A percentile compares a stretch with the other conserved stretches of the same genome.
These are phyloP conservation scores for Magnaporthiopsis rhizophila DNA, from an alignment of 2,329 filamentous ascomycete species.

Conservation along the genomic window DNA sequence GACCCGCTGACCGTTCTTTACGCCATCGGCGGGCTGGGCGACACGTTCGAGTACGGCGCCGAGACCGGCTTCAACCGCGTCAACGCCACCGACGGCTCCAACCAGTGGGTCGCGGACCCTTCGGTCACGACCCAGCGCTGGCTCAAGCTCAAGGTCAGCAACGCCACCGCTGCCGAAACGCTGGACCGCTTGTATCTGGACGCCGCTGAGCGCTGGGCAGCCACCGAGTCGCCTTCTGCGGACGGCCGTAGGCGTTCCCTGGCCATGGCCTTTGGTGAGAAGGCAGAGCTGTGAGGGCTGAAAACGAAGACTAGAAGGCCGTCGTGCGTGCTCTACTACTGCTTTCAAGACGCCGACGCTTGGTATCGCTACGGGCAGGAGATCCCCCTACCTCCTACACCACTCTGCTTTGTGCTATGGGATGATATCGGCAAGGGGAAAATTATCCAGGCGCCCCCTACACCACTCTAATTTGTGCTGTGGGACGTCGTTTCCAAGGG, in stretches of 20 bases:
- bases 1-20: conserved; percentile 34
- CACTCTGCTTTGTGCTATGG: too few species aligned
- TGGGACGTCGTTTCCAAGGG: too few species aligned
- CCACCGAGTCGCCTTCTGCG: not conserved
- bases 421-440: too few species aligned
- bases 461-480: too few species aligned
- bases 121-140: conserved; percentile 29
- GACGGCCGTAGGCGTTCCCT: not conserved
- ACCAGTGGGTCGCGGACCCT: conserved; percentile 33
- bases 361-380: too few species aligned
- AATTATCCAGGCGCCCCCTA: too few species aligned
- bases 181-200: conserved; percentile 6
- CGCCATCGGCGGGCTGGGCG: conserved; percentile 26
- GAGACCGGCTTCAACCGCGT: conserved; percentile 32
- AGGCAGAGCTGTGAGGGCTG: not conserved
- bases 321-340: not conserved
- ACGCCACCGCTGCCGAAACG: conserved; percentile 1
- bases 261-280: not conserved
- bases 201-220: not conserved
- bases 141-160: conserved; percentile 21
- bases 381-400: too few species aligned
- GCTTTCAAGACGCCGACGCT: too few species aligned
- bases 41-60: conserved; percentile 29
- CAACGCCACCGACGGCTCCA: conserved; percentile 27
- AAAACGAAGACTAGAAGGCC: not conserved